Base-by-base conservation (phyloP, 208 protist genomes). In the Leishmania major region DNA sequence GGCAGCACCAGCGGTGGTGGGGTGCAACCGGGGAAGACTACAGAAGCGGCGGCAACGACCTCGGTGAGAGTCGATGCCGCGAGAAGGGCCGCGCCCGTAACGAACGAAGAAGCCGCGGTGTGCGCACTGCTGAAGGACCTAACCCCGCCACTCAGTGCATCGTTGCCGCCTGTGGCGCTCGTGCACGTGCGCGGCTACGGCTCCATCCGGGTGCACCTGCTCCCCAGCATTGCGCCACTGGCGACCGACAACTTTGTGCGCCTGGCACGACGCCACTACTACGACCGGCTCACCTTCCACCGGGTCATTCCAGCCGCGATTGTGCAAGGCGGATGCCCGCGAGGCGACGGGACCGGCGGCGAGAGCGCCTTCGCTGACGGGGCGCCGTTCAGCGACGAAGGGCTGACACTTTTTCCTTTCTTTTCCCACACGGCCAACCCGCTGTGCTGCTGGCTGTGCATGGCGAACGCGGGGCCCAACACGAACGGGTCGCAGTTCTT, bases 161-260 rank as follows among this genome's bases (percentile, higher is more conserved):
- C 64, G 5, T 35, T 73, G 15, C 45, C 67, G 64, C 81, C 70
- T 59, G 66, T 80, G 51, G 76, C 64, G 31, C 66, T 94, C 45
- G 77, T 89, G n/a, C 86, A 91, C 73, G 84, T 96, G 31, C 81
- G 84, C 47, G 79, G 79, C 57, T 93, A 91, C 85, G 91, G 91
- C 78, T 88, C 79, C 19, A 78, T 96, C 51, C 85, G 73, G n/a
- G 69, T 99, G 11, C 78, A 93, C 77, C 92, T 99, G 19, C 98
- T 98, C 81, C 93, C 97, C 31, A 78, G 91, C 15, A 90, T 99
- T 72, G 84, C 87, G 25, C 99, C 99, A 11, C 97, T 99, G 49
- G 97, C 99, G 4, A 94, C 98, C 1, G 95, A 99, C 73, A 99
- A 99, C 94, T 99, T 99, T 90, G 87, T 90, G 62, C 91, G 88